Percentiles rank a stretch among this genome's conserved stretches.
These are phyloP conservation scores for Lathyrus tuberosus DNA, from an alignment of 306 rosid genomes.

Conservation along the genomic window DNA sequence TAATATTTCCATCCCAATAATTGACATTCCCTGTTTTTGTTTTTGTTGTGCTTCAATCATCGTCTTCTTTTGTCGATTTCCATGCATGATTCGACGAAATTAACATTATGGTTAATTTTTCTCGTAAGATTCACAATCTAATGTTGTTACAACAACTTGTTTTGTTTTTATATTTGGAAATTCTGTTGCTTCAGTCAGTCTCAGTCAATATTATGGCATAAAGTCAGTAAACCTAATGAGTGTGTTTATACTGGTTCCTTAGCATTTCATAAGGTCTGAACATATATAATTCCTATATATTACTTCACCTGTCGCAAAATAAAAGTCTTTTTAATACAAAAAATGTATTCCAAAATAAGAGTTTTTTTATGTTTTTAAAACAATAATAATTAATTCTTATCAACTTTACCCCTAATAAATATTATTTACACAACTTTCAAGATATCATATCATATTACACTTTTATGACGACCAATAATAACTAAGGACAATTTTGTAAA, in stretches of 20 bases:
- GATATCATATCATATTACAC: too few species aligned
- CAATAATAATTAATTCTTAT: too few species aligned
- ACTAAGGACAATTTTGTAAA: too few species aligned
- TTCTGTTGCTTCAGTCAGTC: slow-evolving; percentile 5
- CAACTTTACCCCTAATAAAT: too few species aligned
- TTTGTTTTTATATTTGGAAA: slow-evolving; percentile 31
- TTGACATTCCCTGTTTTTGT: slow-evolving; percentile 38
- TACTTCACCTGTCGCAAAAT: too few species aligned
- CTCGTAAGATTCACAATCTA: slow-evolving; percentile 9
- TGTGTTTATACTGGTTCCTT: not conserved
- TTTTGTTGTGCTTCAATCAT: slow-evolving; percentile 12
- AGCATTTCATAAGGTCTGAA: slow-evolving; percentile 14
- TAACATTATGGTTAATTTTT: not conserved
- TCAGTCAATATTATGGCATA: not conserved
- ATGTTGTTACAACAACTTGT: slow-evolving; percentile 17
- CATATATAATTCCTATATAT: too few species aligned
- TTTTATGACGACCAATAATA: too few species aligned
- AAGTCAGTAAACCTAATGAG: not conserved
- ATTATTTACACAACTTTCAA: too few species aligned
- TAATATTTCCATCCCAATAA: slow-evolving; percentile 40
- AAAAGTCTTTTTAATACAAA: too few species aligned
- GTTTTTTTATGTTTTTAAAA: too few species aligned
- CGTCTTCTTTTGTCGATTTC: not conserved
- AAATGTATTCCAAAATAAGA: too few species aligned
- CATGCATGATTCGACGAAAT: slow-evolving; percentile 14